Conservation (phyloP, 352 stramenopile species). For the Aphanomyces invadans region DNA sequence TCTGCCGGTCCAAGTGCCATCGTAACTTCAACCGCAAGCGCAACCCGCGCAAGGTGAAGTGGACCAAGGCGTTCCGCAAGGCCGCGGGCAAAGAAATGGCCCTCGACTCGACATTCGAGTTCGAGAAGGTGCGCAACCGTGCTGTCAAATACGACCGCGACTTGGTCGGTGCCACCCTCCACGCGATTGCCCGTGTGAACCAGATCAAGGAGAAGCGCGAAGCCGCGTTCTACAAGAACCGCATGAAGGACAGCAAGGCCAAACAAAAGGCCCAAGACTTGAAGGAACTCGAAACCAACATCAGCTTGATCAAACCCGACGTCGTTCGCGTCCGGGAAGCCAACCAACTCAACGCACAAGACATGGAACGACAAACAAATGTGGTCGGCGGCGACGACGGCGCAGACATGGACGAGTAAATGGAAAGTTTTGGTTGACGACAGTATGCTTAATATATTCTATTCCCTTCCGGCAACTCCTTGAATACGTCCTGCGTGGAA, state of each 20-base stretch:
- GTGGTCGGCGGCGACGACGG: conserved; percentile 20
- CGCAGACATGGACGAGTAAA: conserved; percentile 24
- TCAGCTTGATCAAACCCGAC: conserved; percentile 74
- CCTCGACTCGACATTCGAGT: conserved; percentile 99
- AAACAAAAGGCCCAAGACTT: conserved; percentile 74
- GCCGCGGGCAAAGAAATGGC: conserved; percentile 98
- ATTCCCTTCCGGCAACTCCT: too few species aligned
- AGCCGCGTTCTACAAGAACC: conserved; percentile 95
- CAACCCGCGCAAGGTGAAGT: conserved; percentile 99
- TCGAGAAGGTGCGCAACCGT: conserved; percentile 98
- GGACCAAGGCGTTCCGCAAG: conserved; percentile 99
- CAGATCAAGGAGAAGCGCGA: conserved; percentile 97
- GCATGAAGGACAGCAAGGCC: conserved; percentile 87
- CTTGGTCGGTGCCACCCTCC: conserved; percentile 97
- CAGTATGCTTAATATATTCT: conserved; percentile 14
- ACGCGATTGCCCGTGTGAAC: conserved; percentile 97
- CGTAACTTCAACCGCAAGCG: conserved; percentile 99
- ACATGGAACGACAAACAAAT: conserved; percentile 21
- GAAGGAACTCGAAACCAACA: conserved; percentile 79
- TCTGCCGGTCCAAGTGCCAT: conserved; percentile 99
- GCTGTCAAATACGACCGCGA: conserved; percentile 99
- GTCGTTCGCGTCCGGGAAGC: conserved; percentile 59
- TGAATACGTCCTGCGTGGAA: not conserved
- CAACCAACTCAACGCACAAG: conserved; percentile 55
- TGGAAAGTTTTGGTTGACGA: not conserved